phyloP scores from a whole-genome alignment of 345 rosid genomes.

The Citrus glauca region DNA sequence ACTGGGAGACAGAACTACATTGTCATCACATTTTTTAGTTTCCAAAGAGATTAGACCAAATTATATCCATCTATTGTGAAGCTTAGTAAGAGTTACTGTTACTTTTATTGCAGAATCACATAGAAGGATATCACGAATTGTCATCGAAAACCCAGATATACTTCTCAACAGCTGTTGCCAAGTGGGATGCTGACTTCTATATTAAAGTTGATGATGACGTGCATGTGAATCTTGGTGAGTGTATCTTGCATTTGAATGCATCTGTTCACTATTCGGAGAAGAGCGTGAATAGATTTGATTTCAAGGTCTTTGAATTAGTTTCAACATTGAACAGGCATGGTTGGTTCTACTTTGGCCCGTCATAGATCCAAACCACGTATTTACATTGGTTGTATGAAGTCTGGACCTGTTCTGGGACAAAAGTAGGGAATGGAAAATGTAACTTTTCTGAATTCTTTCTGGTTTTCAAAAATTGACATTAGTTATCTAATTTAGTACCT shows the following conservation, averaged over 20 bases:
- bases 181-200: slow-evolving; percentile 84
- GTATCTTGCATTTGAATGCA: background rate
- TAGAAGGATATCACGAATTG: slow-evolving; percentile 72
- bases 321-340: slow-evolving; percentile 46
- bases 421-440: slow-evolving; percentile 45
- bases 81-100: background rate
- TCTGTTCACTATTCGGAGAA: slow-evolving; percentile 8
- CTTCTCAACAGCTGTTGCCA: slow-evolving; percentile 61
- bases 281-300: background rate
- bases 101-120: slow-evolving; percentile 55
- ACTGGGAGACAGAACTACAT: background rate
- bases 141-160: slow-evolving; percentile 69
- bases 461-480: background rate
- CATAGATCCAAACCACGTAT: slow-evolving; percentile 74
- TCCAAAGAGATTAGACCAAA: background rate
- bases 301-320: slow-evolving; percentile 12
- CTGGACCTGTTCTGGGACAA: slow-evolving; percentile 90
- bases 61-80: background rate
- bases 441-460: background rate
- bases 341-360: slow-evolving; percentile 76
- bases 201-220: slow-evolving; percentile 80
- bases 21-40: background rate
- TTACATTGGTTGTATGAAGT: slow-evolving; percentile 96
- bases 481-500: background rate
- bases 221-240: slow-evolving; percentile 91